A percentile compares a stretch with the other conserved stretches of the same genome.
These are phyloP conservation scores for Salvia sclarea DNA, from an alignment of 305 asterid species.

Conservation along the genomic window DNA sequence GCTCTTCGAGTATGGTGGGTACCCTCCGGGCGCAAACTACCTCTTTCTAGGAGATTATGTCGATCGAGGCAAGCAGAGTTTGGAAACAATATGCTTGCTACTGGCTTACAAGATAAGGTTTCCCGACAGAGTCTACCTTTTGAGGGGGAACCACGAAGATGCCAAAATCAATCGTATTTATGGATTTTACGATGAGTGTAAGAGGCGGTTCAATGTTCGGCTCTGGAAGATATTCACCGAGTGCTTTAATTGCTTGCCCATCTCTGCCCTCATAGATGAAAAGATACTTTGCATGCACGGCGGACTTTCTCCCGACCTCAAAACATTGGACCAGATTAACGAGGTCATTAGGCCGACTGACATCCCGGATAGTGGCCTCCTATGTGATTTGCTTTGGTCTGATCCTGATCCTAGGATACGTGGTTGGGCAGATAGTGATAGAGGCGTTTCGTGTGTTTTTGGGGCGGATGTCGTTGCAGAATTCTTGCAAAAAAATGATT, in stretches of 20 bases:
- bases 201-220: slow-evolving; percentile 75
- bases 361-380: slow-evolving; percentile 72
- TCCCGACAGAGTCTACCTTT: slow-evolving; percentile 66
- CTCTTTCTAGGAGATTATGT: slow-evolving; percentile 87
- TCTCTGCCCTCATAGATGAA: slow-evolving; percentile 71
- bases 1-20: slow-evolving; percentile 77
- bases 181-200: slow-evolving; percentile 85
- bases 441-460: slow-evolving; percentile 81
- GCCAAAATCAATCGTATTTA: slow-evolving; percentile 83
- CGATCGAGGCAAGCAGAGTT: slow-evolving; percentile 83
- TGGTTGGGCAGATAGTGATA: slow-evolving; percentile 81
- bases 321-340: slow-evolving; percentile 57
- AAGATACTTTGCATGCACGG: slow-evolving; percentile 92
- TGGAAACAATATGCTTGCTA: slow-evolving; percentile 82
- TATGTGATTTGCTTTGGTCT: slow-evolving; percentile 87
- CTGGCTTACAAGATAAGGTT: slow-evolving; percentile 73
- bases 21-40: slow-evolving; percentile 69
- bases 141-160: slow-evolving; percentile 90
- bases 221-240: slow-evolving; percentile 89
- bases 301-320: slow-evolving; percentile 75
- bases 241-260: slow-evolving; percentile 83
- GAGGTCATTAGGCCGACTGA: slow-evolving; percentile 68
- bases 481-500: slow-evolving; percentile 57
- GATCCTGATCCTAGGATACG: slow-evolving; percentile 68
- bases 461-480: slow-evolving; percentile 78